Evolutionary conservation across 192 early-diverging fungal genomes (phyloP).

Genomic region (Kickxella alabastrina): DNA sequence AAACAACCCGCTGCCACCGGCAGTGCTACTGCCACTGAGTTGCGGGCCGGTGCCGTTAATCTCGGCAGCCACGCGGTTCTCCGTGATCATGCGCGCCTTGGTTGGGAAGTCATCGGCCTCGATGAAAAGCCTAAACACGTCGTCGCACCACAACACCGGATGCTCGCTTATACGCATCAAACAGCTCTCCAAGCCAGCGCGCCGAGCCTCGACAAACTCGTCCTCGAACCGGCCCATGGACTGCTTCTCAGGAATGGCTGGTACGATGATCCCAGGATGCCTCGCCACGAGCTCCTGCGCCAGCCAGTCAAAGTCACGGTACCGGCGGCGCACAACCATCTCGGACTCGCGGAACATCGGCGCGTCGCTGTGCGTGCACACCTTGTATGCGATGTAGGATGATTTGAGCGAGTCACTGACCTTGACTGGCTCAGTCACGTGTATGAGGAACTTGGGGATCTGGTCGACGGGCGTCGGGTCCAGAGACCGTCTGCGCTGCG

Average conservation of each 20-base stretch:
- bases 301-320: constrained; percentile 93
- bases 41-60: constrained; percentile 36
- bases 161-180: constrained; percentile 76
- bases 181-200: constrained; percentile 79
- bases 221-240: constrained; percentile 88
- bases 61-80: constrained; percentile 29
- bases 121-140: constrained; percentile 80
- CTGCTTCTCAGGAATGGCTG: constrained; percentile 92
- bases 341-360: constrained; percentile 72
- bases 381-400: constrained; percentile 84
- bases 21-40: constrained; percentile 13
- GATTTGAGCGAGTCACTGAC: constrained; percentile 83
- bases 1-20: constrained; percentile 52
- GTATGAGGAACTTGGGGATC: constrained; percentile 59
- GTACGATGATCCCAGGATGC: constrained; percentile 87
- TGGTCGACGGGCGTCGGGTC: constrained; percentile 36
- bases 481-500: constrained; percentile 43
- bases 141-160: constrained; percentile 76
- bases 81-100: constrained; percentile 49
- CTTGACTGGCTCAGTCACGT: constrained; percentile 84
- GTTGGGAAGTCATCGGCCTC: constrained; percentile 80
- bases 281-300: constrained; percentile 72
- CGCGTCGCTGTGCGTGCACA: constrained; percentile 77
- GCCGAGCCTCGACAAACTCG: constrained; percentile 89
- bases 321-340: constrained; percentile 81